Evolutionary conservation across 192 early-diverging fungal genomes (phyloP).

Genomic region (Rhizophagus prolifer): DNA sequence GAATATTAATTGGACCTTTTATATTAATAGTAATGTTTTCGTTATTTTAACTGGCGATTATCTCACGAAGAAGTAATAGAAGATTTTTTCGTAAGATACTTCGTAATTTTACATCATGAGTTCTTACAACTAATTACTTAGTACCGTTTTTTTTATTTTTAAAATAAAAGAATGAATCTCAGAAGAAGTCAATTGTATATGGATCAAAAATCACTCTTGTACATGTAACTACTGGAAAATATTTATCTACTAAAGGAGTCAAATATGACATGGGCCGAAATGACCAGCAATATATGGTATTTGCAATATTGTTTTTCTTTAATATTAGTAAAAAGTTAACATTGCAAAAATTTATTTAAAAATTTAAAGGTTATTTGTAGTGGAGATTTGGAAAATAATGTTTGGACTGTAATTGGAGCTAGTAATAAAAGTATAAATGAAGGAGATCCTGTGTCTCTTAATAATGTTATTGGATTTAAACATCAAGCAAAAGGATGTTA

Average conservation of each 20-base stretch:
- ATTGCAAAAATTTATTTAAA: background rate
- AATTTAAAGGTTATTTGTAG: background rate
- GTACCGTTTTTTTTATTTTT: background rate
- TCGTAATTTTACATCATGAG: background rate
- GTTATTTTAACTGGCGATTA: conserved; percentile 29
- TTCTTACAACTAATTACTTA: background rate
- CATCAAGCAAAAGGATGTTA: background rate
- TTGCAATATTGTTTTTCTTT: background rate
- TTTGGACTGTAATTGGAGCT: background rate
- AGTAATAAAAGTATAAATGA: background rate
- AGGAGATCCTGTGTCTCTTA: background rate
- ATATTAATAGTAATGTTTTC: conserved; percentile 23
- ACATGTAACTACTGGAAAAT: conserved; percentile 4
- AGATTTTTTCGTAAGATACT: conserved; percentile 18
- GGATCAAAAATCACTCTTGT: background rate
- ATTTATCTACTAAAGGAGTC: background rate
- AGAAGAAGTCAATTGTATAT: background rate
- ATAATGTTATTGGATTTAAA: background rate
- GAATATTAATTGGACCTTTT: conserved; percentile 6
- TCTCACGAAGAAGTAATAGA: conserved; percentile 15
- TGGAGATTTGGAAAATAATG: background rate
- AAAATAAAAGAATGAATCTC: background rate
- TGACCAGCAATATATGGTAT: conserved; percentile 2
- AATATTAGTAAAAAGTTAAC: background rate
- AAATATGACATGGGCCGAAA: background rate